These are phyloP conservation scores for Umbelopsis sp. DNA, from an alignment of 192 early-diverging fungal species.

Conservation along the genomic window DNA sequence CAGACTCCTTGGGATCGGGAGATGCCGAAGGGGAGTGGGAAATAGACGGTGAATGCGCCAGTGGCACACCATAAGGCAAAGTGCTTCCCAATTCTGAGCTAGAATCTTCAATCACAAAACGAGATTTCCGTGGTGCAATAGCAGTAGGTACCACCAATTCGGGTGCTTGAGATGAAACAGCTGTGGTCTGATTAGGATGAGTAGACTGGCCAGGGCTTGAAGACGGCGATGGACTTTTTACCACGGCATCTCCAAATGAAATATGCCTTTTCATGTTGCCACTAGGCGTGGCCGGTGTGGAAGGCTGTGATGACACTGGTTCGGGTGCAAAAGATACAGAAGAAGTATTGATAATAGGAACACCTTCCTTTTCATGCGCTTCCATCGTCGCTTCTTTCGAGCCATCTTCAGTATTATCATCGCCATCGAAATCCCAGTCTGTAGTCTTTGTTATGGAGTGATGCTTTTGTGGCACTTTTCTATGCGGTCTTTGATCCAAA, in stretches of 20 bases:
- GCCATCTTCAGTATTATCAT: slow-evolving; percentile 18
- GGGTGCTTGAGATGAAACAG: slow-evolving; percentile 20
- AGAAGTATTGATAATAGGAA: slow-evolving; percentile 12
- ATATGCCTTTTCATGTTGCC: slow-evolving; percentile 36
- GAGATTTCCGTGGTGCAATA: slow-evolving; percentile 25
- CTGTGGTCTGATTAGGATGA: slow-evolving; percentile 14
- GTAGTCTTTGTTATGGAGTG: slow-evolving; percentile 49
- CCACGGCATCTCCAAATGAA: slow-evolving; percentile 39
- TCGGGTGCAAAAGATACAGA: background rate
- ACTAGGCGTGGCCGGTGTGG: background rate
- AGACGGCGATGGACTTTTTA: slow-evolving; percentile 26
- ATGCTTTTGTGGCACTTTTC: slow-evolving; percentile 48
- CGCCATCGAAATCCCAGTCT: slow-evolving; percentile 70
- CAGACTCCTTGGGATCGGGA: background rate
- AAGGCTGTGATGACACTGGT: background rate
- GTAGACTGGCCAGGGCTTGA: background rate
- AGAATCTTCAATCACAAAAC: slow-evolving; percentile 38
- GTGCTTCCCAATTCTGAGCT: background rate
- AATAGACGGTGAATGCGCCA: background rate
- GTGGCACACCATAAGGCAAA: background rate
- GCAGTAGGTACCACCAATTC: slow-evolving; percentile 16
- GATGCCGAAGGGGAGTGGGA: background rate
- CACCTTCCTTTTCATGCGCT: background rate
- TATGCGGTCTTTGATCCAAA: slow-evolving; percentile 69
- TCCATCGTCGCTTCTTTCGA: background rate